Percentiles rank a stretch among this genome's conserved stretches.
phyloP scores from a whole-genome alignment of 2,329 filamentous ascomycete genomes.

The Exophiala oligosperma region DNA sequence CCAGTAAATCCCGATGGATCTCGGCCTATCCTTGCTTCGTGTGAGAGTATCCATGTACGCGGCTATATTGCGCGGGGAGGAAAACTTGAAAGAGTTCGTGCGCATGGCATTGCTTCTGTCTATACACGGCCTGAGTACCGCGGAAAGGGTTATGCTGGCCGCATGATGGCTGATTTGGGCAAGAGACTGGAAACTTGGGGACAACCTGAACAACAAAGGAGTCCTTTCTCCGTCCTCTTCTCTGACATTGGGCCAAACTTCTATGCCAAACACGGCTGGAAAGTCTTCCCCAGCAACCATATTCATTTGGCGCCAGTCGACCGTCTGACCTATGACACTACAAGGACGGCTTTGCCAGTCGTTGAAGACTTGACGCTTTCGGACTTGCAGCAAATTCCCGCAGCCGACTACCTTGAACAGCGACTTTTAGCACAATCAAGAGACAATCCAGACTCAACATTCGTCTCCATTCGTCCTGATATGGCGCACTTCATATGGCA shows the following conservation, averaged over 20 bases:
- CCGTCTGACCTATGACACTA: conserved; percentile 25
- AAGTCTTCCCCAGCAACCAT: conserved; percentile 70
- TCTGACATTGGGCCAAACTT: conserved; percentile 84
- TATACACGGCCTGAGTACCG: conserved; percentile 68
- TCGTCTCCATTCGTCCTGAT: conserved; percentile 69
- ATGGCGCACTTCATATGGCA: conserved; percentile 72
- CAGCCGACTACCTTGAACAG: conserved; percentile 54
- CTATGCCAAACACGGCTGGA: conserved; percentile 78
- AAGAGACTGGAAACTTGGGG: conserved; percentile 55
- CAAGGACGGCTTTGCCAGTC: conserved; percentile 26
- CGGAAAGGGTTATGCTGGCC: conserved; percentile 72
- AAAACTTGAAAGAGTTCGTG: conserved; percentile 55
- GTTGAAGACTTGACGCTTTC: conserved; percentile 35
- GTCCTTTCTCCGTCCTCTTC: conserved; percentile 74
- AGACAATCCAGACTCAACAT: conserved; percentile 45
- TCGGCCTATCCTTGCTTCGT: conserved; percentile 56
- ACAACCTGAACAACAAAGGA: conserved; percentile 41
- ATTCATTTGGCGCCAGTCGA: conserved; percentile 58
- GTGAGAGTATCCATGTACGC: conserved; percentile 55
- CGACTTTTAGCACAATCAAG: conserved; percentile 54
- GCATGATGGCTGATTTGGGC: conserved; percentile 71
- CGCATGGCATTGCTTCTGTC: conserved; percentile 79
- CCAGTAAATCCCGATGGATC: conserved; percentile 36
- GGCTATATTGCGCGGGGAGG: conserved; percentile 39
- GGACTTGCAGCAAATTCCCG: conserved; percentile 56